Evolutionary conservation across 78 protist genomes (phyloP).

Genomic region (Corallochytrium limacisporum): DNA sequence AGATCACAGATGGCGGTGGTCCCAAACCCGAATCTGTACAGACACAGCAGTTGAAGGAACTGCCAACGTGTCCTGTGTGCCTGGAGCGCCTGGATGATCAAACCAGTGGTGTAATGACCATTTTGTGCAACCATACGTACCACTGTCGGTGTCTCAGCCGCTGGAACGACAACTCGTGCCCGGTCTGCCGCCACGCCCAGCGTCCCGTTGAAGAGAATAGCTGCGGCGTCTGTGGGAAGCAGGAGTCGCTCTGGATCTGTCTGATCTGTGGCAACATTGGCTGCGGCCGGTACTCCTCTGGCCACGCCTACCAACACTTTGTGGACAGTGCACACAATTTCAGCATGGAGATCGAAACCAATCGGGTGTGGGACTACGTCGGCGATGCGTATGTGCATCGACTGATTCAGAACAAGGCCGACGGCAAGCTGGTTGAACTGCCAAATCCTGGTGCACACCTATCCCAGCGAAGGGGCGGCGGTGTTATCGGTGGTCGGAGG

Average conservation of each 20-base stretch:
- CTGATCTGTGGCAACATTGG: slow-evolving; percentile 74
- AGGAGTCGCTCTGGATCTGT: slow-evolving; percentile 74
- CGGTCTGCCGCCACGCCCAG: slow-evolving; percentile 59
- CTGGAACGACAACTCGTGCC: slow-evolving; percentile 41
- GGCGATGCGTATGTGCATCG: slow-evolving; percentile 64
- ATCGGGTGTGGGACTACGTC: slow-evolving; percentile 88
- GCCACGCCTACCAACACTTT: slow-evolving; percentile 76
- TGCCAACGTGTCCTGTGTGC: slow-evolving; percentile 84
- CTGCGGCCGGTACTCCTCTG: slow-evolving; percentile 37
- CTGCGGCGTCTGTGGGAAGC: slow-evolving; percentile 34
- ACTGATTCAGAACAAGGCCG: slow-evolving; percentile 50
- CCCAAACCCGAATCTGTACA: neutral
- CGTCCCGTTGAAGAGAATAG: neutral
- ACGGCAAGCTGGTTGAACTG: slow-evolving; percentile 59
- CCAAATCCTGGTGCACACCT: neutral
- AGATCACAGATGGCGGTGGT: neutral
- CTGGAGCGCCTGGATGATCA: slow-evolving; percentile 57
- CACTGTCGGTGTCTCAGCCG: slow-evolving; percentile 49
- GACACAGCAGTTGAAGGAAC: slow-evolving; percentile 17
- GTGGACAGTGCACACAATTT: slow-evolving; percentile 61
- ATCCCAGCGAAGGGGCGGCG: too few species aligned
- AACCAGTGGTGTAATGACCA: slow-evolving; percentile 56
- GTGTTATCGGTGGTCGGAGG: too few species aligned
- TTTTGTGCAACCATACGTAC: slow-evolving; percentile 73
- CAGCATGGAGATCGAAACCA: slow-evolving; percentile 67